phyloP scores from a whole-genome alignment of 1,284 basidiomycete species.

The Naganishia liquefaciens region DNA sequence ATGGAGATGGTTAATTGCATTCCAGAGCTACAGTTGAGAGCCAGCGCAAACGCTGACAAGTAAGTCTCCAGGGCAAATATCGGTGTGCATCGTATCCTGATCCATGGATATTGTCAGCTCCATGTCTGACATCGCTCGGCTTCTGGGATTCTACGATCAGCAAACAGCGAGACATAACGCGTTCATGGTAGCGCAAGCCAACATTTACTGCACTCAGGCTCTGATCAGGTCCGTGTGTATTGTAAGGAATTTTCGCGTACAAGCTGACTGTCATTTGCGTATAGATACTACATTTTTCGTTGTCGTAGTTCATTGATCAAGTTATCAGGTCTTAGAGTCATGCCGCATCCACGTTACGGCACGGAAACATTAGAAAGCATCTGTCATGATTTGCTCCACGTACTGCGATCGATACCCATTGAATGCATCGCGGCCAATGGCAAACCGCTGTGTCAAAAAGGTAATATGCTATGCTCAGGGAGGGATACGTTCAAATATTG shows the following conservation, averaged over 20 bases:
- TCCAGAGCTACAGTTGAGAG: conserved; percentile 22
- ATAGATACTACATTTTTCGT: conserved; percentile 29
- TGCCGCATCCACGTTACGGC: conserved; percentile 13
- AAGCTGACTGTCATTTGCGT: neutral
- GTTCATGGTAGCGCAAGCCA: conserved; percentile 83
- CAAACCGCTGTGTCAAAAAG: conserved; percentile 19
- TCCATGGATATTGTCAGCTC: conserved; percentile 3
- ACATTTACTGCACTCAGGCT: conserved; percentile 77
- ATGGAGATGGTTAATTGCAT: conserved; percentile 24
- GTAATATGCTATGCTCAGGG: neutral
- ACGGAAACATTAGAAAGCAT: conserved; percentile 27
- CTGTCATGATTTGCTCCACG: conserved; percentile 25
- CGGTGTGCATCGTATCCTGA: neutral
- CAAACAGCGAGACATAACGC: conserved; percentile 19
- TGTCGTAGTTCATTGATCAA: conserved; percentile 23
- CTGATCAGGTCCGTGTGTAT: conserved; percentile 52
- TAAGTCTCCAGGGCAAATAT: neutral
- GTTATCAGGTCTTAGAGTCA: conserved; percentile 21
- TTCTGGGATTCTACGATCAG: conserved; percentile 27
- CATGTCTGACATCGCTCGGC: conserved; percentile 24
- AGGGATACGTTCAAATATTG: neutral
- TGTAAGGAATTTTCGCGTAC: neutral
- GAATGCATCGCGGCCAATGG: conserved; percentile 33
- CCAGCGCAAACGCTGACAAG: conserved; percentile 21
- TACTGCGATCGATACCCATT: conserved; percentile 28